Conservation (phyloP, 73 alveolate genomes). For the Uronychia setigera region DNA sequence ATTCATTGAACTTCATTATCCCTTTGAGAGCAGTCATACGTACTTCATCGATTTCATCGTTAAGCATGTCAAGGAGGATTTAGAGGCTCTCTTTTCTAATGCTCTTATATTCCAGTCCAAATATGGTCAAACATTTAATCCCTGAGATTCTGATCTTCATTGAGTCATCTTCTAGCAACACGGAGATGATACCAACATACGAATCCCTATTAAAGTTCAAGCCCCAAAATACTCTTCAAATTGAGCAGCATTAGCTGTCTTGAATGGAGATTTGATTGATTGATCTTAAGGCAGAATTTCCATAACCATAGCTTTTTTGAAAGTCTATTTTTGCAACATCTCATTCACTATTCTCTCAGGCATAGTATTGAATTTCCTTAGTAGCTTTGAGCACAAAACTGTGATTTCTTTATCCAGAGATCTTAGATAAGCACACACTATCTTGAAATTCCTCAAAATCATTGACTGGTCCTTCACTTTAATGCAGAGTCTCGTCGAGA, state of each 20-base stretch:
- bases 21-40: conserved; percentile 55
- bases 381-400: not conserved
- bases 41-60: conserved; percentile 64
- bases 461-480: not conserved
- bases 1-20: conserved; percentile 35
- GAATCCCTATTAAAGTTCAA: not conserved
- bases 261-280: not conserved
- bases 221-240: not conserved
- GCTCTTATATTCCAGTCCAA: not conserved
- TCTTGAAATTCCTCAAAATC: not conserved
- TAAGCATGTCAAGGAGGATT: conserved; percentile 52
- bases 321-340: not conserved
- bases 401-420: not conserved
- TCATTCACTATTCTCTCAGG: not conserved
- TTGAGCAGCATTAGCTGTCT: not conserved
- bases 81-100: not conserved
- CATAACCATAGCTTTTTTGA: not conserved
- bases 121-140: not conserved
- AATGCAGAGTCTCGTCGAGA: not conserved
- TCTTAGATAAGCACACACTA: not conserved
- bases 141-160: not conserved
- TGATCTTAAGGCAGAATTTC: not conserved
- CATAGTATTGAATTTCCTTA: not conserved
- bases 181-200: not conserved
- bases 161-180: not conserved